Conservation (phyloP, 2,329 filamentous ascomycete species). For the Nemania diffusa region DNA sequence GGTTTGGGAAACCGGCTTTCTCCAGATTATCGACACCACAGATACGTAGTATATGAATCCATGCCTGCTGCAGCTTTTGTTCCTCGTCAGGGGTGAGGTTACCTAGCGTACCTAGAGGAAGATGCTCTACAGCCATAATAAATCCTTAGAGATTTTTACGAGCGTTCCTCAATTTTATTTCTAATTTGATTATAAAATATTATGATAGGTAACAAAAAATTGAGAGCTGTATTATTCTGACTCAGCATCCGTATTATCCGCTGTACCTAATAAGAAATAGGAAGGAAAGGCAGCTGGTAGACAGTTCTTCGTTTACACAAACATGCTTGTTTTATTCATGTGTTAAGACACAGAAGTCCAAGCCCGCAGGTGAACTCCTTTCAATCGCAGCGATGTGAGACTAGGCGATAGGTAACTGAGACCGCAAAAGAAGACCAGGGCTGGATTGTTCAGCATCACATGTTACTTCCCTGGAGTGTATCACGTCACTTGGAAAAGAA, state of each 20-base stretch:
- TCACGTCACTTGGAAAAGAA: not conserved
- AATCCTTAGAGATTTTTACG: not conserved
- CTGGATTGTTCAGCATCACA: not conserved
- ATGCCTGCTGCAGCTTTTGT: conserved; percentile 30
- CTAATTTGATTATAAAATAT: not conserved
- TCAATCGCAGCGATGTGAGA: not conserved
- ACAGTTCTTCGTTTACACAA: not conserved
- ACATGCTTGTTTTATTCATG: not conserved
- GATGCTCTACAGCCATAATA: conserved; percentile 8
- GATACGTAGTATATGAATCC: conserved; percentile 36
- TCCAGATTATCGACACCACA: conserved; percentile 16
- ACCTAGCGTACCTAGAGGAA: conserved; percentile 16
- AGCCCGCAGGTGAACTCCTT: not conserved
- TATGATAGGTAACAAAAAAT: not conserved
- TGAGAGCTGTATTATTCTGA: not conserved
- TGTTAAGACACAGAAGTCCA: not conserved
- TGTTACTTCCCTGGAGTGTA: not conserved
- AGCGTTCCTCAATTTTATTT: not conserved
- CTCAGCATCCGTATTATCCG: not conserved
- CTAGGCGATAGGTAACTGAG: not conserved
- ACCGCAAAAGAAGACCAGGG: not conserved
- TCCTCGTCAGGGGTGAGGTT: conserved; percentile 28
- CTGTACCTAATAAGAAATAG: not conserved
- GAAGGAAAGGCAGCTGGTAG: not conserved
- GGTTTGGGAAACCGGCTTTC: not conserved